Percentiles rank a stretch among this genome's conserved stretches.
These are phyloP conservation scores for Diplodia mutila DNA, from an alignment of 2,329 filamentous ascomycete species.

Conservation along the genomic window DNA sequence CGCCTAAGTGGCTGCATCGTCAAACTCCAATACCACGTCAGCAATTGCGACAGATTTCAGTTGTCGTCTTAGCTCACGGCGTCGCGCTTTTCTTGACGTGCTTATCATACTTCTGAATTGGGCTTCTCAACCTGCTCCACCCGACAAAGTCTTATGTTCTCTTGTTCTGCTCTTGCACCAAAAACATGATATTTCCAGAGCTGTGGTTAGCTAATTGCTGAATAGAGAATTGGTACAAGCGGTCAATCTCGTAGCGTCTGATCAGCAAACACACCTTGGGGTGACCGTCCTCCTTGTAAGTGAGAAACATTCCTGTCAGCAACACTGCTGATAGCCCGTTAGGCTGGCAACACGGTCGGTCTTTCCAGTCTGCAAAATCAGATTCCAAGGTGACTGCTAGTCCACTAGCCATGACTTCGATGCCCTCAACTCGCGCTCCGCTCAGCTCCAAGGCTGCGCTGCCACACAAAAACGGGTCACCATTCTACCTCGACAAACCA, in stretches of 20 bases:
- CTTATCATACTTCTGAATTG: background rate
- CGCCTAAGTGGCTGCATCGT: background rate
- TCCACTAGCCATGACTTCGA: slow-evolving; percentile 14
- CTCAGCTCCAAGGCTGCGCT: slow-evolving; percentile 5
- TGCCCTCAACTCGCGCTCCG: slow-evolving; percentile 19
- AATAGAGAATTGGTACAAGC: background rate
- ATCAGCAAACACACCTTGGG: background rate
- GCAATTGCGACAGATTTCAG: background rate
- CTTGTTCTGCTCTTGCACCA: background rate
- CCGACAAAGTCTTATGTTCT: background rate
- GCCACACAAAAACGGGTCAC: slow-evolving; percentile 18
- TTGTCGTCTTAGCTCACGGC: background rate
- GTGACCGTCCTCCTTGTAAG: slow-evolving; percentile 8
- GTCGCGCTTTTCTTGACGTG: background rate
- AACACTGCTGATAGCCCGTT: background rate
- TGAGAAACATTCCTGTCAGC: background rate
- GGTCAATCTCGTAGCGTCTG: background rate
- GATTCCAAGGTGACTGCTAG: background rate
- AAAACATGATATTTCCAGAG: background rate
- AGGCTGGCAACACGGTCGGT: slow-evolving; percentile 17
- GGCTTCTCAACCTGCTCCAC: background rate
- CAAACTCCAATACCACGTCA: slow-evolving; percentile 3
- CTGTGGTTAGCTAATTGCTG: background rate
- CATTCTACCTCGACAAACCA: slow-evolving; percentile 20
- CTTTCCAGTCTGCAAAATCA: background rate